Evolutionary conservation across 371 early-diverging fungal genomes (phyloP).

Genomic region (Mortierella sp.): DNA sequence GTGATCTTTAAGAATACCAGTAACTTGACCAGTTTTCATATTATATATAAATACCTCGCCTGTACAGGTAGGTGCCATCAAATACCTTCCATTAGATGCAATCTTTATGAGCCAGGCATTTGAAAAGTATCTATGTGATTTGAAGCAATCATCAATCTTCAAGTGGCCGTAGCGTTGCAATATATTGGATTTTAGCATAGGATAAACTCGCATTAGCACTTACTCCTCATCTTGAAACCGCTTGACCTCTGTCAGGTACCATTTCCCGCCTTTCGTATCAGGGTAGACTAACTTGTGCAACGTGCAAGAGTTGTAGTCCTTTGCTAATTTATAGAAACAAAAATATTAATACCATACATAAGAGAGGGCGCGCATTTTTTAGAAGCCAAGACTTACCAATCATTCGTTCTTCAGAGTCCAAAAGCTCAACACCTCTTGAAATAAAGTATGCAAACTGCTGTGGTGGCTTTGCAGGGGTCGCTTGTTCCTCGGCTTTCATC

Average conservation of each 20-base stretch:
- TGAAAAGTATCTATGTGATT: constrained; percentile 74
- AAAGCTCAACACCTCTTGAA: constrained; percentile 89
- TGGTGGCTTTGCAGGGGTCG: constrained; percentile 23
- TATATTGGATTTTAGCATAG: background rate
- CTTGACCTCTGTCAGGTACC: constrained; percentile 78
- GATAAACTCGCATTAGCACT: constrained; percentile 14
- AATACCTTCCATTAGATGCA: constrained; percentile 86
- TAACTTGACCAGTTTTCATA: constrained; percentile 77
- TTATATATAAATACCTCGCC: constrained; percentile 89
- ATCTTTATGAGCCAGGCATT: constrained; percentile 94
- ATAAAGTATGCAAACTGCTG: constrained; percentile 81
- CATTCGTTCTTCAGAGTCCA: constrained; percentile 84
- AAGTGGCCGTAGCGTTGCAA: too few relatives aligned
- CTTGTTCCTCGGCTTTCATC: constrained; percentile 30
- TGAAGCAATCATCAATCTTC: background rate
- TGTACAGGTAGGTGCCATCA: constrained; percentile 89
- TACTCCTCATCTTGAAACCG: constrained; percentile 83
- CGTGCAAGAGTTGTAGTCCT: constrained; percentile 84
- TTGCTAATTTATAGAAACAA: constrained; percentile 60
- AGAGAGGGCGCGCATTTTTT: too few relatives aligned
- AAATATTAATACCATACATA: too few relatives aligned
- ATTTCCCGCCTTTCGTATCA: constrained; percentile 68
- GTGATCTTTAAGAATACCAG: constrained; percentile 82
- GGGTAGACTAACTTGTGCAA: constrained; percentile 89
- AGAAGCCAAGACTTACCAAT: constrained; percentile 68